A percentile compares a stretch with the other conserved stretches of the same genome.
These are phyloP conservation scores for Diaporthe vaccinii DNA, from an alignment of 2,329 filamentous ascomycete species.

Conservation along the genomic window DNA sequence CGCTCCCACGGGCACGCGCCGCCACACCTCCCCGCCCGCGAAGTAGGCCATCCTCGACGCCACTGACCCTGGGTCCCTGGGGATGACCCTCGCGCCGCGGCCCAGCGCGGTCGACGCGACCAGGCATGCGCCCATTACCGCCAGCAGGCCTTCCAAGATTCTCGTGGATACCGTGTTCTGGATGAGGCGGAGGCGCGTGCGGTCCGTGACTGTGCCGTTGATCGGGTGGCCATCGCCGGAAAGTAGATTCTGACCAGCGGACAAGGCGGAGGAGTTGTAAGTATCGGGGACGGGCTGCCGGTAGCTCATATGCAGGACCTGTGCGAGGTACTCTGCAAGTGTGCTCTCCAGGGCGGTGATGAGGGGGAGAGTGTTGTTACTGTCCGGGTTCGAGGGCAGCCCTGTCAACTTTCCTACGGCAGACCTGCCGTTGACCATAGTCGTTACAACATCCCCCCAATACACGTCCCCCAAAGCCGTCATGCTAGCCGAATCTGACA, in stretches of 20 bases:
- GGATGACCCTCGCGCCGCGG: neutral
- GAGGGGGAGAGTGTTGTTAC: neutral
- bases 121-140: neutral
- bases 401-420: neutral
- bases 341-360: neutral
- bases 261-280: neutral
- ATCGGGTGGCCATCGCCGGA: neutral
- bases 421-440: neutral
- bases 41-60: neutral
- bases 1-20: neutral
- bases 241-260: no score
- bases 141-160: neutral
- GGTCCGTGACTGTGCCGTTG: neutral
- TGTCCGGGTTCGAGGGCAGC: neutral
- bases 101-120: neutral
- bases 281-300: neutral
- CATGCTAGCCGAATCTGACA: neutral
- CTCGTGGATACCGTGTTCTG: neutral
- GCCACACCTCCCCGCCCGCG: neutral
- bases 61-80: neutral
- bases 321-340: neutral
- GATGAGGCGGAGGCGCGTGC: neutral
- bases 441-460: neutral
- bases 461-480: rapidly evolving
- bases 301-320: neutral